Conservation (phyloP, 2,329 filamentous ascomycete genomes). For the Paecilomyces niveus region DNA sequence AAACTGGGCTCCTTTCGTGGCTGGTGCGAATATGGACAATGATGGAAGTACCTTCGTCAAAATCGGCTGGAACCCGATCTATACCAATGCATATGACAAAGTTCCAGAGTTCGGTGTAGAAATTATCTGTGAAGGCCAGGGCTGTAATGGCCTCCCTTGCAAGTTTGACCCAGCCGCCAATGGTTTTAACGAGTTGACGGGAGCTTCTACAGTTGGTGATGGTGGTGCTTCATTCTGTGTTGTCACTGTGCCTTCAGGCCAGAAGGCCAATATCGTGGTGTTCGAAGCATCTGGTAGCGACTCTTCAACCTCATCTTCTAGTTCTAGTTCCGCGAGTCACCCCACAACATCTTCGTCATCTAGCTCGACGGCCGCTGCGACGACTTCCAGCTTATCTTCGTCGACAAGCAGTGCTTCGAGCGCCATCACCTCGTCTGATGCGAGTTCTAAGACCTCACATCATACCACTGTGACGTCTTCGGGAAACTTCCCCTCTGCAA, state of each 20-base stretch:
- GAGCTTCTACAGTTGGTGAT: slow-evolving; percentile 53
- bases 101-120: slow-evolving; percentile 61
- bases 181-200: slow-evolving; percentile 52
- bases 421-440: too few species aligned
- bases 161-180: slow-evolving; percentile 56
- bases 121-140: slow-evolving; percentile 59
- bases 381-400: not conserved
- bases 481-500: slow-evolving; percentile 4
- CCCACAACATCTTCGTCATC: slow-evolving; percentile 11
- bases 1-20: slow-evolving; percentile 73
- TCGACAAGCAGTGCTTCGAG: not conserved
- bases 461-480: not conserved
- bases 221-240: slow-evolving; percentile 67
- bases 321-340: slow-evolving; percentile 7
- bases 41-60: slow-evolving; percentile 65
- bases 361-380: slow-evolving; percentile 8
- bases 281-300: slow-evolving; percentile 39
- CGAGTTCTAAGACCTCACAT: not conserved
- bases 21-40: slow-evolving; percentile 63
- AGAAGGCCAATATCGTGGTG: slow-evolving; percentile 61
- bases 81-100: slow-evolving; percentile 49
- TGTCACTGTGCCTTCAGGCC: slow-evolving; percentile 63
- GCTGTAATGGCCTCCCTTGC: slow-evolving; percentile 70
- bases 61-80: slow-evolving; percentile 72
- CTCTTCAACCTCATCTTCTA: slow-evolving; percentile 10